phyloP scores from a whole-genome alignment of 2,329 filamentous ascomycete genomes.

The Penicillium thymicola region DNA sequence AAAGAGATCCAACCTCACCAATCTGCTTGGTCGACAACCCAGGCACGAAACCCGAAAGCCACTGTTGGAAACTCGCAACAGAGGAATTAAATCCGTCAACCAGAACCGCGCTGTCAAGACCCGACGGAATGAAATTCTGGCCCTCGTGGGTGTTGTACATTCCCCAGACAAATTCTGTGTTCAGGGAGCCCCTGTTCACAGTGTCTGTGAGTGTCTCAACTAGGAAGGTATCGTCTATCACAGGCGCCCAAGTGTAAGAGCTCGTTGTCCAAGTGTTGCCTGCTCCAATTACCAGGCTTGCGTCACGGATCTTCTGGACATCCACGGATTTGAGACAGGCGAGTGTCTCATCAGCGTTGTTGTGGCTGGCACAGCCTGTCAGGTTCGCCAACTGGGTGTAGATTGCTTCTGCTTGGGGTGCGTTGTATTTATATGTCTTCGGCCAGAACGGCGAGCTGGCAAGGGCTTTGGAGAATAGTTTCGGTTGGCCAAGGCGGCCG shows the following conservation, averaged over 20 bases:
- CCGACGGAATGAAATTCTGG: constrained; percentile 58
- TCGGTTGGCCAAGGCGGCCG: constrained; percentile 40
- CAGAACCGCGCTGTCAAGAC: constrained; percentile 38
- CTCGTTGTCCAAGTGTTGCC: constrained; percentile 54
- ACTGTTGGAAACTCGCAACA: constrained; percentile 48
- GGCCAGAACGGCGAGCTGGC: constrained; percentile 58
- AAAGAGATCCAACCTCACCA: constrained; percentile 42
- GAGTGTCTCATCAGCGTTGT: constrained; percentile 40
- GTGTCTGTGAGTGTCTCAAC: constrained; percentile 47
- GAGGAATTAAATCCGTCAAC: constrained; percentile 51
- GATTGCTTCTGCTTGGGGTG: constrained; percentile 50
- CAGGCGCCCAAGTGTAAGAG: constrained; percentile 59
- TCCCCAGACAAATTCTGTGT: constrained; percentile 49
- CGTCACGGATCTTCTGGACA: constrained; percentile 53
- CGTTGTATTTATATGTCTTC: constrained; percentile 55
- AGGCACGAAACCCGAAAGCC: constrained; percentile 56
- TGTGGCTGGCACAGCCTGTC: constrained; percentile 46
- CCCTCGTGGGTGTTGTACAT: constrained; percentile 64
- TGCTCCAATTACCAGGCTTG: constrained; percentile 48
- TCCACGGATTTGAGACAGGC: constrained; percentile 55
- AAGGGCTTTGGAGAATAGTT: constrained; percentile 52
- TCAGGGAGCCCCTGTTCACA: constrained; percentile 38
- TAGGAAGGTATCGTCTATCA: constrained; percentile 57
- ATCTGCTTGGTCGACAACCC: constrained; percentile 43
- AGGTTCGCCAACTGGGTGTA: constrained; percentile 48